Evolutionary conservation across 768 basidiomycete genomes (phyloP), one percentile per base, ranked within the genome.

Genomic region (Steccherinum ochraceum): DNA sequence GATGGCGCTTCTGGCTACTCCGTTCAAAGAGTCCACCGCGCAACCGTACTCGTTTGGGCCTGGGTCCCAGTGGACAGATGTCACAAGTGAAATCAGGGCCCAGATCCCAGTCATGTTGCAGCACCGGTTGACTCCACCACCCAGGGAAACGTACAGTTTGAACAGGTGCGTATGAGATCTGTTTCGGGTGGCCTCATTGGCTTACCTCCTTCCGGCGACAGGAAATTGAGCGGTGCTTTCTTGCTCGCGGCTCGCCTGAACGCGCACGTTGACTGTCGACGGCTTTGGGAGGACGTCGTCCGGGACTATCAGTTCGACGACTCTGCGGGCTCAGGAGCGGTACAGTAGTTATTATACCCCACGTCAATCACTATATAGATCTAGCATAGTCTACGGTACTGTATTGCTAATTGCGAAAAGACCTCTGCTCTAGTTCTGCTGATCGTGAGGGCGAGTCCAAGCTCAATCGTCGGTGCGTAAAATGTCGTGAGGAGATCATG

Each of bases 121-220:
- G 58, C 76, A 96, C 61, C 75, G 94, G 45, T 74, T 96, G 24
- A 93, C 92, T 0, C 95, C 95, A 0, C 95, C 95, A 2, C 95
- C 95, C 0, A 72, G 80, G 51, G 94, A 98, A 70, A 97, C 95
- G 1, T 97, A 97, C 66, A 92, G 89, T 65, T 69, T 97, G 49
- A 98, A 99, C 65, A 72, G 93, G 86, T 85, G 54, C 50, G 78
- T 64, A 3, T 35, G 30, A 35, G 30, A 35, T 35, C 7, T n/a
- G n/a, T n/a, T n/a, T n/a, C n/a, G n/a, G n/a, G n/a, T n/a, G n/a
- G n/a, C n/a, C n/a, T n/a, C n/a, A n/a, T n/a, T n/a, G n/a, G n/a
- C n/a, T n/a, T n/a, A n/a, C n/a, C n/a, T n/a, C n/a, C n/a, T n/a
- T n/a, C n/a, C n/a, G n/a, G n/a, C n/a, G n/a, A n/a, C 2, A 86